Evolutionary conservation across 306 rosid genomes (phyloP), one percentile per base, ranked within the genome.

Genomic region (Leucaena leucocephala): DNA sequence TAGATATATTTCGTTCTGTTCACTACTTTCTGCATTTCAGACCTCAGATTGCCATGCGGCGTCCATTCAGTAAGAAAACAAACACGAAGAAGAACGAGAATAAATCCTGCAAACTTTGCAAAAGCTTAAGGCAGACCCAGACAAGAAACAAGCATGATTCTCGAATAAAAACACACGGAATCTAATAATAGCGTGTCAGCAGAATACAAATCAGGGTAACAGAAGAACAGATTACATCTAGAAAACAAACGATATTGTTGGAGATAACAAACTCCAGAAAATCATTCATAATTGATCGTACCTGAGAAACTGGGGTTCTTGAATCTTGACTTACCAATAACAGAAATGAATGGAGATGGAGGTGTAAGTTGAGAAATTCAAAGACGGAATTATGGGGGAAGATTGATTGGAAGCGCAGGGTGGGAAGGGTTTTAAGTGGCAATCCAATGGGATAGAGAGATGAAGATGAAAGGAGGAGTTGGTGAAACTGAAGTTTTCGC

Each of bases 381-480:
- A 72, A 39, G 76, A 63, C 19, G 49, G 85, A 75, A 86, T 80
- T 74, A 77, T 74, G 85, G 17, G 22, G 50, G 72, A 76, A 76
- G 84, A 84, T 74, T 55, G 88, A 90, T 71, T 82, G 82, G 85
- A 85, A 92, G 86, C 83, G 63, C 62, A 35, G 79, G 75, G 73
- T 8, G 77, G 45, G 76, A 35, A 76, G 86, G 76, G 12, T 74
- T 54, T 68, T 69, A 80, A 86, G 87, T 72, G 85, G 36, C 55
- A 42, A 58, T 45, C 19, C 10, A 5, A 39, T 81, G 38, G 88
- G 82, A 70, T 74, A 62, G 82, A 96, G 88, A 85, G 88, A 85
- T 65, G 33, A 27, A 27, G 27, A 62, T 82, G 94, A 89, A 84
- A 90, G 89, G 74, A 69, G 77, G 74, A 86, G 96, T 92, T 85